These are phyloP conservation scores for Cryphonectria japonica DNA, from an alignment of 2,329 filamentous ascomycete genomes.

Conservation along the genomic window DNA sequence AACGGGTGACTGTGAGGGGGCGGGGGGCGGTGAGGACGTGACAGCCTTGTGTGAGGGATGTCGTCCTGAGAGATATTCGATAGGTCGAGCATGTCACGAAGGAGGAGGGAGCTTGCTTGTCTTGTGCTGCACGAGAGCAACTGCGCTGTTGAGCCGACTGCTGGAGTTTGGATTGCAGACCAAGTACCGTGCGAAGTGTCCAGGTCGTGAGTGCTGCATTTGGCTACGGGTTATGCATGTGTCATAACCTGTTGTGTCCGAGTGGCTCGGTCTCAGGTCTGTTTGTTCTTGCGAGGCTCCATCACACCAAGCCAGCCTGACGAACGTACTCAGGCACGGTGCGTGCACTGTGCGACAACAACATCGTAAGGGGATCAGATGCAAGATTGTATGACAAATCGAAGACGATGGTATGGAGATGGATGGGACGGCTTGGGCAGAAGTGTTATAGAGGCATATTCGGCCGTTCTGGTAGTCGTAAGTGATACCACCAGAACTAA, in stretches of 20 bases:
- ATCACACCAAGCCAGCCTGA: not conserved
- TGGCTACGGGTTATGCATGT: not conserved
- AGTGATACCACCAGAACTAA: not conserved
- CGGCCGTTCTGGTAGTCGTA: not conserved
- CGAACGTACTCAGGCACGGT: not conserved
- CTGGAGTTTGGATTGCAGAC: not conserved
- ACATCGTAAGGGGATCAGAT: not conserved
- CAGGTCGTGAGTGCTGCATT: not conserved
- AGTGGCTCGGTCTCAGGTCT: not conserved
- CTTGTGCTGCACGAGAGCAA: not conserved
- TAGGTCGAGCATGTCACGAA: not conserved
- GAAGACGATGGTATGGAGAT: not conserved
- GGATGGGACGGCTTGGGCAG: not conserved
- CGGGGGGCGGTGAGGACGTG: not conserved
- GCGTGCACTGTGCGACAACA: not conserved
- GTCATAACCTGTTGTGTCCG: not conserved
- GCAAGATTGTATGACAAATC: not conserved
- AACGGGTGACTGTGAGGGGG: not conserved
- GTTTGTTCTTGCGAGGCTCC: not conserved
- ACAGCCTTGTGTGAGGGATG: not conserved
- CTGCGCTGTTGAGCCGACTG: not conserved
- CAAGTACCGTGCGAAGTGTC: too few relatives aligned
- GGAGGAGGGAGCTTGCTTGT: not conserved
- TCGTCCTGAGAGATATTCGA: not conserved
- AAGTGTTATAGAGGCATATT: not conserved